Conservation (phyloP, 495 filamentous ascomycete species). For the Annulohypoxylon maeteangense region DNA sequence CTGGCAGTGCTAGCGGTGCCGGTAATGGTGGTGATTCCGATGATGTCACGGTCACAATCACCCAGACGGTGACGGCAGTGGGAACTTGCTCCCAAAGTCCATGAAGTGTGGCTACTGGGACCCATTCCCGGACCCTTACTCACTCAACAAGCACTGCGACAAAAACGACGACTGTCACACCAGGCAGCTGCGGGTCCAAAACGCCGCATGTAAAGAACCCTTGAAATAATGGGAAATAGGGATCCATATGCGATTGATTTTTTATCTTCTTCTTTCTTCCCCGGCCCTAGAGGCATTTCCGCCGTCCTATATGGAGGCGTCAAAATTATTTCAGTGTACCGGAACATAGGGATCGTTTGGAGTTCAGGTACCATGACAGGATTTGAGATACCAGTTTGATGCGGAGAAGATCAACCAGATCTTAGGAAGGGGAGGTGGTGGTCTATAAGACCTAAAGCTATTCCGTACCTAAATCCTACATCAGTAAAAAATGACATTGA, state of each 20-base stretch:
- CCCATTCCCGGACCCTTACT: conserved; percentile 8
- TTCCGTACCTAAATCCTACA: conserved; percentile 11
- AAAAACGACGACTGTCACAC: conserved; percentile 20
- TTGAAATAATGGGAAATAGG: background rate
- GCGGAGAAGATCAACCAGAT: conserved; percentile 3
- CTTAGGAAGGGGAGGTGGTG: conserved; percentile 19
- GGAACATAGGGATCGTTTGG: conserved; percentile 21
- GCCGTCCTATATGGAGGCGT: conserved; percentile 6
- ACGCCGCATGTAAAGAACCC: conserved; percentile 21
- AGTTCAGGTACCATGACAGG: conserved; percentile 26
- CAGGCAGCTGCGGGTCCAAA: conserved; percentile 15
- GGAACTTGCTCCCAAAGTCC: conserved; percentile 40
- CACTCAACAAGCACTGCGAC: conserved; percentile 30
- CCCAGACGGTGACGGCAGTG: conserved; percentile 39
- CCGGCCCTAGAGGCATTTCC: conserved; percentile 33
- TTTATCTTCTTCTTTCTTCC: conserved; percentile 29
- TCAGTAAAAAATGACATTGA: conserved; percentile 27
- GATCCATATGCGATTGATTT: background rate
- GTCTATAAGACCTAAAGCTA: conserved; percentile 10
- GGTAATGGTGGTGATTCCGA: conserved; percentile 8
- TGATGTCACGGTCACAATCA: conserved; percentile 40
- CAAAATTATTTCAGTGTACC: conserved; percentile 5
- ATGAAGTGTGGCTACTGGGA: conserved; percentile 33
- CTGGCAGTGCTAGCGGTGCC: background rate
- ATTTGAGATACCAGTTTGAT: conserved; percentile 36